Evolutionary conservation across 805 yeast species (phyloP).

Genomic region (Cyberlindnera japonica): DNA sequence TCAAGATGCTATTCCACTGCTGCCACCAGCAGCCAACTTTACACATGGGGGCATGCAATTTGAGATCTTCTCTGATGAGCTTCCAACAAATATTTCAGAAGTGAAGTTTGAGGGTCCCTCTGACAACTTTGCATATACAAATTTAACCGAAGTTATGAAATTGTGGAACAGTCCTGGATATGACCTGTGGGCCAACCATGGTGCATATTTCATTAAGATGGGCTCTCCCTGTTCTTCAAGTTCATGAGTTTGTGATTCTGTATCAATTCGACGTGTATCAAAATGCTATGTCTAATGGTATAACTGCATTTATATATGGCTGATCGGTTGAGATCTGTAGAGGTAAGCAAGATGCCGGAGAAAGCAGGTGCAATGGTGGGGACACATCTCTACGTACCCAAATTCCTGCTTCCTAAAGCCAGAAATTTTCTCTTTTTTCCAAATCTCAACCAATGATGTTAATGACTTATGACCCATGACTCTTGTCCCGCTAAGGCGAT

Average conservation of each 20-base stretch:
- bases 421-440: no score
- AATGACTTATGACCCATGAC: no score
- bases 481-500: no score
- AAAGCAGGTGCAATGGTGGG: no score
- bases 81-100: slow-evolving; percentile 29
- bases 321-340: no score
- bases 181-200: slow-evolving; percentile 9
- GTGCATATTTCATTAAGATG: slow-evolving; percentile 8
- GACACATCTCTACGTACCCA: no score
- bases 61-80: slow-evolving; percentile 31
- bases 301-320: no score
- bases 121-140: slow-evolving; percentile 8
- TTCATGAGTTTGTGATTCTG: not conserved
- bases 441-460: no score
- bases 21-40: slow-evolving; percentile 47
- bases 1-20: slow-evolving; percentile 52
- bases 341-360: no score
- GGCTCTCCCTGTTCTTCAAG: not conserved
- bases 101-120: slow-evolving; percentile 13
- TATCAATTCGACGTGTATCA: not conserved
- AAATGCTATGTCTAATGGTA: not conserved
- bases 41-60: slow-evolving; percentile 33
- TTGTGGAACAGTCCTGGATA: slow-evolving; percentile 1
- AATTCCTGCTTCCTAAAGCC: no score
- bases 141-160: slow-evolving; percentile 2